Evolutionary conservation across 306 rosid species (phyloP).

Genomic region (Acacia acuminata): DNA sequence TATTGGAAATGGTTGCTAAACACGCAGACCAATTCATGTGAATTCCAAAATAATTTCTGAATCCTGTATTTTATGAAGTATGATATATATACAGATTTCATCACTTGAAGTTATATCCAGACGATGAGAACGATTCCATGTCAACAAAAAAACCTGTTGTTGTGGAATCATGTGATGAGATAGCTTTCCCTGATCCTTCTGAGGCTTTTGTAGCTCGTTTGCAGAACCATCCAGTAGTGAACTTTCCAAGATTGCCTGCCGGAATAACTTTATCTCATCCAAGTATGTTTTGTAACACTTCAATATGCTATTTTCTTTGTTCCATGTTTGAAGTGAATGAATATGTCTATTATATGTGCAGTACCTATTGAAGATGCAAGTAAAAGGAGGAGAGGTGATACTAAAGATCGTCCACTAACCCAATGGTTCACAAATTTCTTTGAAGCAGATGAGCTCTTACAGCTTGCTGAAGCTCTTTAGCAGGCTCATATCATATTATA

Average conservation of each 20-base stretch:
- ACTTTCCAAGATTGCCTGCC: slow-evolving; percentile 60
- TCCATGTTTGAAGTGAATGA: slow-evolving; percentile 23
- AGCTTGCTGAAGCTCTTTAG: slow-evolving; percentile 83
- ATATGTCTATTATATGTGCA: slow-evolving; percentile 31
- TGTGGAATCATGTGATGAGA: slow-evolving; percentile 67
- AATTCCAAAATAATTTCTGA: slow-evolving; percentile 32
- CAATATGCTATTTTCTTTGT: slow-evolving; percentile 28
- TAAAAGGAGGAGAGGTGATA: slow-evolving; percentile 69
- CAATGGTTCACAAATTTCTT: slow-evolving; percentile 71
- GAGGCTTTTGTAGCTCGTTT: slow-evolving; percentile 66
- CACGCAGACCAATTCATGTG: slow-evolving; percentile 19
- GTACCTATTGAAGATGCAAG: slow-evolving; percentile 67
- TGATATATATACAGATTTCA: slow-evolving; percentile 18
- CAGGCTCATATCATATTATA: slow-evolving; percentile 48
- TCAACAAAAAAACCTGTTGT: slow-evolving; percentile 29
- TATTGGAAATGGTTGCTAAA: not conserved
- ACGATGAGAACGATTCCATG: too few relatives aligned
- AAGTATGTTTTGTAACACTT: slow-evolving; percentile 40
- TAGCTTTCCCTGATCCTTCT: slow-evolving; percentile 74
- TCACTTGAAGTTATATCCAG: too few relatives aligned
- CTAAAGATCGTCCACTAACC: slow-evolving; percentile 66
- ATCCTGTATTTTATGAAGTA: slow-evolving; percentile 47
- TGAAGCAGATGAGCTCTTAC: slow-evolving; percentile 82
- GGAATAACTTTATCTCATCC: slow-evolving; percentile 65
- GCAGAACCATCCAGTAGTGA: slow-evolving; percentile 60